phyloP scores from a whole-genome alignment of 306 rosid genomes.

The Corylus americana region DNA sequence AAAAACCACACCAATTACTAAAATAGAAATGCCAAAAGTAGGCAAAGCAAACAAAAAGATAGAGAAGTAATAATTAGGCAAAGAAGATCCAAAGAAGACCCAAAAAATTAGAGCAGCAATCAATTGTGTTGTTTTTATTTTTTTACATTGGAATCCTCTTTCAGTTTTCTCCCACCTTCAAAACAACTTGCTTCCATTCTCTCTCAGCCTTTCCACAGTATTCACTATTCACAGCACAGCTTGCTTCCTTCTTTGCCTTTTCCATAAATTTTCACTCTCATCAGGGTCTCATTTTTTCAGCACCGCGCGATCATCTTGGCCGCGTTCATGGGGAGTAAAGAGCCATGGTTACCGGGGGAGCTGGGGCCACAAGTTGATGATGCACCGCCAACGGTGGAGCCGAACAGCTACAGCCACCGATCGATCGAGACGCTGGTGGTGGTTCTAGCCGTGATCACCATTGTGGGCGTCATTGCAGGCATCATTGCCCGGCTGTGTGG shows the following conservation, averaged over 20 bases:
- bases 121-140: no score
- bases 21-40: constrained; percentile 15
- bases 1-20: constrained; percentile 43
- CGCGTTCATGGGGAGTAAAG: constrained; percentile 21
- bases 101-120: not conserved
- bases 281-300: not conserved
- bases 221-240: not conserved
- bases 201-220: not conserved
- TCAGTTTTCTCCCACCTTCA: not conserved
- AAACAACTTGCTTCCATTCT: no score
- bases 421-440: constrained; percentile 81
- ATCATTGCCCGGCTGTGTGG: constrained; percentile 75
- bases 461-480: constrained; percentile 72
- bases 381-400: constrained; percentile 41
- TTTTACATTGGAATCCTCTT: constrained; percentile 20
- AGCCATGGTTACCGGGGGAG: constrained; percentile 38
- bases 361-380: constrained; percentile 42
- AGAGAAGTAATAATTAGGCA: constrained; percentile 33
- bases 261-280: constrained; percentile 6
- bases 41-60: constrained; percentile 26
- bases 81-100: constrained; percentile 41
- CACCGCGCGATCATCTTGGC: no score
- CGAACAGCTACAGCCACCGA: constrained; percentile 43
- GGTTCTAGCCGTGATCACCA: constrained; percentile 71
- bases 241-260: no score